Base-by-base conservation (phyloP, 352 stramenopile genomes). In the Phytopythium ostracodes region DNA sequence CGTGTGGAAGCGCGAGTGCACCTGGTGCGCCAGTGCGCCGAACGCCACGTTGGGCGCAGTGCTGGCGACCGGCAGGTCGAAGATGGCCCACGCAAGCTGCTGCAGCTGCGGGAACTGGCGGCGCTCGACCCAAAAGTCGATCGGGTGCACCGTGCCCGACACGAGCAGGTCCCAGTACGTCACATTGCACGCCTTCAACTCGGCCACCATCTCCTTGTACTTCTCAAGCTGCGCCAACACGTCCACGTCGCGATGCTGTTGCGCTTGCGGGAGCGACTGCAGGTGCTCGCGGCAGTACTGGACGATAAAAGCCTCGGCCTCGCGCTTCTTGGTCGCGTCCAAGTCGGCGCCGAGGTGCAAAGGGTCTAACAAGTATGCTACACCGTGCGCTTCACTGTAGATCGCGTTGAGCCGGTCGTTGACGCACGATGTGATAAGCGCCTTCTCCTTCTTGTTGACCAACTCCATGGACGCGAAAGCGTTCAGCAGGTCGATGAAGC, bases 391-490 rank as follows among this genome's bases (percentile, higher is more conserved):
- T 22, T 85, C 70, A 5, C 79, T 71, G 35, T 91, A 91, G 60
- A 89, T 84, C 20, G 72, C 73, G 46, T 81, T 70, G n/a, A 91
- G 76, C 1, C 81, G 75, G 44, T 91, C 81, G 22, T 73, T 77
- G 22, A 91, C 67, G 50, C 75, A 88, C 29, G 81, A 87, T 38
- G 72, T 70, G 52, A 91, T 81, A 17, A 91, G 65, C 20, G 81
- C 79, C 62, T 88, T 91, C 63, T 91, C 77, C 56, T 91, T 91
- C 72, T 87, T 87, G 58, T 69, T 88, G 36, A 89, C 63, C 62
- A 73, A 74, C 51, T 88, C 79, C 66, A 89, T 88, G 17, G 73
- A 71, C 31, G 72, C 67, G 57, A 80, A 88, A 38, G 71, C 67
- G 11, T 67, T 66, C 29, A 86, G 35, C 8, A 91, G 65, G 15